Conservation (phyloP, 164 flowering plant genomes). For the Cinnamomum chago region DNA sequence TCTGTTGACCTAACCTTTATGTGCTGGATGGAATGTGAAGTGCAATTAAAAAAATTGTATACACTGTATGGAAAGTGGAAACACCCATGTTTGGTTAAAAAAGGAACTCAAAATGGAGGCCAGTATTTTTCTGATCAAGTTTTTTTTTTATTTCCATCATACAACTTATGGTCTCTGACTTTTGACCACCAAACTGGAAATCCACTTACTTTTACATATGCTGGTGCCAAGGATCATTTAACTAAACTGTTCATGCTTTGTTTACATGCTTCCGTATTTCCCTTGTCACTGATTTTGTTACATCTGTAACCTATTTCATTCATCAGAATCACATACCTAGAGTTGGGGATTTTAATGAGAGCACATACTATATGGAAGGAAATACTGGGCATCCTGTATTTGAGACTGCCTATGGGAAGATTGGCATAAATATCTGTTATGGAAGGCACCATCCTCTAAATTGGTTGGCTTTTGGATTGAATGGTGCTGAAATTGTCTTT, state of each 20-base stretch:
- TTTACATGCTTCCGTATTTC: neutral
- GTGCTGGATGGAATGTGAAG: too few relatives aligned
- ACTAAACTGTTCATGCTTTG: neutral
- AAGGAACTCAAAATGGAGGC: too few relatives aligned
- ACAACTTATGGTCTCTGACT: neutral
- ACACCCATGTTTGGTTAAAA: too few relatives aligned
- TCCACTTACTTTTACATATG: neutral
- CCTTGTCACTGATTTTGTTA: neutral
- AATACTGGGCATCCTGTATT: conserved; percentile 97
- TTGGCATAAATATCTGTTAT: conserved; percentile 87
- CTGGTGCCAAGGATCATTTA: neutral
- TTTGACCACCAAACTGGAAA: neutral
- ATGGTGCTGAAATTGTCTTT: conserved; percentile 98
- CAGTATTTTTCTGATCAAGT: too few relatives aligned
- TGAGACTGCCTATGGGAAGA: conserved; percentile 93
- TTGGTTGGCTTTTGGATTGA: conserved; percentile 97
- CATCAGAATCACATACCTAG: conserved; percentile 95
- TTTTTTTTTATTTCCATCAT: too few relatives aligned
- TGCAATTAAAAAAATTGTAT: too few relatives aligned
- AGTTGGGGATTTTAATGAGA: conserved; percentile 98
- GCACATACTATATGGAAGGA: conserved; percentile 98
- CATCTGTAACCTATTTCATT: conserved; percentile 4
- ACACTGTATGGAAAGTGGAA: too few relatives aligned
- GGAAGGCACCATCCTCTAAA: conserved; percentile 98
- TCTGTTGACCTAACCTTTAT: neutral